Percentiles rank a stretch among this genome's conserved stretches.
Conservation (phyloP, 768 basidiomycete species). For the Holtermanniella nyarrowii region DNA sequence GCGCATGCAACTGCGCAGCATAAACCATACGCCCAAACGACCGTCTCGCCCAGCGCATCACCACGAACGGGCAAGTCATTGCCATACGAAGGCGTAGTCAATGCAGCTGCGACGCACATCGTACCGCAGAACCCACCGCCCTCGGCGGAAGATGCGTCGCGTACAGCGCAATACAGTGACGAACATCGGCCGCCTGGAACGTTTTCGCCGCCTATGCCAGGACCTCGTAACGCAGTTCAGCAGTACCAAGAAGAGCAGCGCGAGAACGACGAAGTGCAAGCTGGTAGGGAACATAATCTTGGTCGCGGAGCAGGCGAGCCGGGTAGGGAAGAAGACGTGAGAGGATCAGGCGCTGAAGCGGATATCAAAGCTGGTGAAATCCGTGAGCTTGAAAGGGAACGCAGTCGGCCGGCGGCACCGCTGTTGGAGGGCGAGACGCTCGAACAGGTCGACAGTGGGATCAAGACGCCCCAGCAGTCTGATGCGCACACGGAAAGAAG, state of each 20-base stretch:
- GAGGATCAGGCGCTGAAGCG: background rate
- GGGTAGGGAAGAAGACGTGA: background rate
- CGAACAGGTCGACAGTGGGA: background rate
- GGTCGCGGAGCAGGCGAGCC: too few relatives aligned
- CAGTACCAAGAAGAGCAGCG: background rate
- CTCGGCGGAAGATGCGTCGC: background rate
- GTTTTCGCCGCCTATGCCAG: too few relatives aligned
- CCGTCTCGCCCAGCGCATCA: too few relatives aligned
- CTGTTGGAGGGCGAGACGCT: background rate
- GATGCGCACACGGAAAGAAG: too few relatives aligned
- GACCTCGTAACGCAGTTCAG: conserved; percentile 5
- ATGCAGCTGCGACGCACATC: conserved; percentile 25
- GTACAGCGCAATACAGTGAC: background rate
- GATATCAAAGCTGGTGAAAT: background rate
- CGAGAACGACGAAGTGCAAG: background rate
- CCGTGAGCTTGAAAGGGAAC: background rate
- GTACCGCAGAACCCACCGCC: conserved; percentile 17
- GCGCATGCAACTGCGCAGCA: too few relatives aligned
- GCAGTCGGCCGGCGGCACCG: background rate
- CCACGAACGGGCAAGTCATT: background rate
- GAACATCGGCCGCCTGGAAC: too few relatives aligned
- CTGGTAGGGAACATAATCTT: too few relatives aligned
- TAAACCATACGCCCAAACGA: too few relatives aligned
- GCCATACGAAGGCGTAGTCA: conserved; percentile 16
- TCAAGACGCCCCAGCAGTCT: background rate